Evolutionary conservation across 2,329 filamentous ascomycete genomes (phyloP), one percentile per base, ranked within the genome.

Genomic region (Ciborinia camelliae): DNA sequence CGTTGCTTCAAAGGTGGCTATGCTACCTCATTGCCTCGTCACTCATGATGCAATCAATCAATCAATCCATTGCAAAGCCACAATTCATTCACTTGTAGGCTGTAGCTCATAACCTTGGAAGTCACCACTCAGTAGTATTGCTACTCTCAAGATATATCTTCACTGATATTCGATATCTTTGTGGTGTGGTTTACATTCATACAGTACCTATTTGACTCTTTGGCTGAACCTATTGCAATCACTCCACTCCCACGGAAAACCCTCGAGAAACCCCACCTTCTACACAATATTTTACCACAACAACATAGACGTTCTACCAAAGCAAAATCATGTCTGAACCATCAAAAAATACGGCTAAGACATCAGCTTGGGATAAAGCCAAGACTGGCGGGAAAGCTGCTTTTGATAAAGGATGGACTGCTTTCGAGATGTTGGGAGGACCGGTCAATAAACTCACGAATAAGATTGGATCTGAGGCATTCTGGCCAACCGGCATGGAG

Each of bases 401-500:
- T 26, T 65, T 65, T 55, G 63, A 65, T 20, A 65, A 65, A 62
- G 63, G 63, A 50, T 65, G 63, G 63, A 30, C 63, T 53, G 57
- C 57, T 18, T 54, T 65, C 32, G 65, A 67, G 20, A 67, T 63
- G 28, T 30, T 67, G 26, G 90, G 90, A 66, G 81, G 84, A 2
- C 91, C 92, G 3, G 87, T 96, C 73, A 96, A 96, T 75, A 86
- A 83, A 66, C 77, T 96, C 28, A 91, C 89, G 20, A 92, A 96
- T 77, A 92, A 89, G 77, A 81, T 96, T 45, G 92, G 92, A 65
- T 84, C 83, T 37, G 92, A 96, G 75, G 87, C 90, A 30, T 94
- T 94, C 73, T 95, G 90, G 90, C 92, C 92, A 3, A 89, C 90
- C 39, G 90, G 88, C 1, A 81, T 97, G 60, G 93, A 97, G 75